phyloP scores from a whole-genome alignment of 345 rosid species.

The Acer campestre region DNA sequence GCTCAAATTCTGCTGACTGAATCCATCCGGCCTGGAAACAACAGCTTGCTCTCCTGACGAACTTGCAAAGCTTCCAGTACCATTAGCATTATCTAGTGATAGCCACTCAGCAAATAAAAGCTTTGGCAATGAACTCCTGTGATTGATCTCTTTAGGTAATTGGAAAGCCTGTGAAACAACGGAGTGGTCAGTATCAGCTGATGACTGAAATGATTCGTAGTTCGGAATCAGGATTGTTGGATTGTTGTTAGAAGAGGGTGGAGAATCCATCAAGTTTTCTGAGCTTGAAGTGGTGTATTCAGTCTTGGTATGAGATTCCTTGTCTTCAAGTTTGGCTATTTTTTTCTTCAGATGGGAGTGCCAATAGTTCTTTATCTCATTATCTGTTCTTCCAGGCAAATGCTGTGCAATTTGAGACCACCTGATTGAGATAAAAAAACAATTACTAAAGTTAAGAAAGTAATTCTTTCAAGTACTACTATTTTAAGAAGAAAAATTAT shows the following conservation, averaged over 20 bases:
- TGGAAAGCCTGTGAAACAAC: constrained; percentile 21
- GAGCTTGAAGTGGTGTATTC: constrained; percentile 34
- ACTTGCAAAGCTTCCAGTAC: constrained; percentile 21
- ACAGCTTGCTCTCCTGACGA: constrained; percentile 8
- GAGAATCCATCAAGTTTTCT: constrained; percentile 32
- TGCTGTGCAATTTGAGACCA: constrained; percentile 90
- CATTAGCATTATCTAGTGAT: constrained; percentile 33
- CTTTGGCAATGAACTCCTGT: constrained; percentile 44
- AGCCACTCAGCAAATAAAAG: constrained; percentile 82
- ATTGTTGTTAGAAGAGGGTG: constrained; percentile 26
- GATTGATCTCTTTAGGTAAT: constrained; percentile 21
- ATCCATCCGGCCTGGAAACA: constrained; percentile 22
- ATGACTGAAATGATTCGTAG: constrained; percentile 29
- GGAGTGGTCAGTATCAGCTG: constrained; percentile 21
- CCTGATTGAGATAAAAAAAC: constrained; percentile 35
- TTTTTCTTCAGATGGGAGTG: constrained; percentile 85
- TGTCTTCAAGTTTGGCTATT: constrained; percentile 43
- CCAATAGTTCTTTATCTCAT: constrained; percentile 93
- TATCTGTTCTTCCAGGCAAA: constrained; percentile 95
- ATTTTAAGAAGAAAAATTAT: background rate
- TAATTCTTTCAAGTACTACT: background rate
- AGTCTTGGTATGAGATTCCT: constrained; percentile 28
- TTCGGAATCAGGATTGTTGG: constrained; percentile 25
- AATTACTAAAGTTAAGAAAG: background rate
- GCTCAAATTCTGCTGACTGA: constrained; percentile 23